phyloP scores from a whole-genome alignment of 805 yeast genomes.

The Yarrowia divulgata region DNA sequence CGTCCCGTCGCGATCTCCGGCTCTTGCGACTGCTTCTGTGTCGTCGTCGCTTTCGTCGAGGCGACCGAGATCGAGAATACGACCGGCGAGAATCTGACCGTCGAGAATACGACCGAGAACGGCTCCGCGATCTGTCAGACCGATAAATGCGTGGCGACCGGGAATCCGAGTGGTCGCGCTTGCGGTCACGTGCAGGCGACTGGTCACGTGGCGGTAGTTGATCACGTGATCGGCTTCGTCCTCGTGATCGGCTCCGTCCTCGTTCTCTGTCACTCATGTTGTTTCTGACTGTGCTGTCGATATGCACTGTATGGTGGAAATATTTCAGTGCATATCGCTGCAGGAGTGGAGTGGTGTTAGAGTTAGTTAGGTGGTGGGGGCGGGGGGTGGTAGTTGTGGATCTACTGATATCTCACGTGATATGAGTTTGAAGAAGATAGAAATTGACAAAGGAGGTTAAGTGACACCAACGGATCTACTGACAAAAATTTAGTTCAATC shows the following conservation, averaged over 20 bases:
- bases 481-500: no score
- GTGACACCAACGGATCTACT: no score
- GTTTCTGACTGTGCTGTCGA: not conserved
- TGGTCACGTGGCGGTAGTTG: not conserved
- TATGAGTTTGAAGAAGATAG: no score
- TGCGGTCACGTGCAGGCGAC: not conserved
- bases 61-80: slow-evolving; percentile 9
- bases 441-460: no score
- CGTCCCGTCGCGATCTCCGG: not conserved
- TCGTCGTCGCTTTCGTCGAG: slow-evolving; percentile 3
- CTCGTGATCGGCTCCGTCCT: not conserved
- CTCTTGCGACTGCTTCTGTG: slow-evolving; percentile 17
- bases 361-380: not conserved
- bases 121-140: not conserved
- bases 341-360: not conserved
- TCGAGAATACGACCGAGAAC: not conserved
- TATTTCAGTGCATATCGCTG: slow-evolving; percentile 33
- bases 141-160: not conserved
- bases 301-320: not conserved
- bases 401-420: no score
- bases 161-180: not conserved
- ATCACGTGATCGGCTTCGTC: not conserved
- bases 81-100: not conserved
- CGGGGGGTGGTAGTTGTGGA: no score
- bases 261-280: slow-evolving; percentile 15